These are phyloP conservation scores for Pythium aristosporum DNA, from an alignment of 352 stramenopile species.

Conservation along the genomic window DNA sequence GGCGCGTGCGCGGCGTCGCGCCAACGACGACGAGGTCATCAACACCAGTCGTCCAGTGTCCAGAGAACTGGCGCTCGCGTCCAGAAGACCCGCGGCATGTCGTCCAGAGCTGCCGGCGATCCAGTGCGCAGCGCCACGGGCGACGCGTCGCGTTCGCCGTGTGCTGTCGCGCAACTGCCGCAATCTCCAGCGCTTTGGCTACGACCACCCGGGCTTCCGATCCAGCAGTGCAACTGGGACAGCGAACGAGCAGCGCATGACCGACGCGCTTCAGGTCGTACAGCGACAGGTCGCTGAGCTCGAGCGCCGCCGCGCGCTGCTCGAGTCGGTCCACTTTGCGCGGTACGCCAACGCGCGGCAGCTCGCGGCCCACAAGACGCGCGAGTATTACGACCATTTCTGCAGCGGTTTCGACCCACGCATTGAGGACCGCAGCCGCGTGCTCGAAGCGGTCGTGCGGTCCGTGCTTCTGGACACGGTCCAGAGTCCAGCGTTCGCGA, in stretches of 20 bases:
- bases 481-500: conserved; percentile 45
- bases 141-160: conserved; percentile 8
- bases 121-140: background rate
- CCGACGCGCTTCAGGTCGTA: conserved; percentile 31
- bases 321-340: conserved; percentile 43
- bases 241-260: conserved; percentile 32
- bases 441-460: conserved; percentile 41
- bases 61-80: background rate
- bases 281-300: conserved; percentile 44
- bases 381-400: conserved; percentile 54
- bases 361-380: conserved; percentile 41
- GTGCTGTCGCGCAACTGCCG: conserved; percentile 44
- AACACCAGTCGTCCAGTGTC: background rate
- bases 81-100: background rate
- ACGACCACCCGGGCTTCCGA: conserved; percentile 34
- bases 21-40: background rate
- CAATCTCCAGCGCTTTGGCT: conserved; percentile 34
- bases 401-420: conserved; percentile 40
- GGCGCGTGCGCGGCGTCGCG: conserved; percentile 7
- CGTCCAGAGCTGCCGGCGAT: background rate
- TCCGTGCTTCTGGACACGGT: conserved; percentile 51
- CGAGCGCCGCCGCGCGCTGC: conserved; percentile 42
- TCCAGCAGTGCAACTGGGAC: conserved; percentile 21
- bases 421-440: conserved; percentile 17
- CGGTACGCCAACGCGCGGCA: conserved; percentile 42